Evolutionary conservation across 192 early-diverging fungal genomes (phyloP).

Genomic region (Mortierella antarctica): DNA sequence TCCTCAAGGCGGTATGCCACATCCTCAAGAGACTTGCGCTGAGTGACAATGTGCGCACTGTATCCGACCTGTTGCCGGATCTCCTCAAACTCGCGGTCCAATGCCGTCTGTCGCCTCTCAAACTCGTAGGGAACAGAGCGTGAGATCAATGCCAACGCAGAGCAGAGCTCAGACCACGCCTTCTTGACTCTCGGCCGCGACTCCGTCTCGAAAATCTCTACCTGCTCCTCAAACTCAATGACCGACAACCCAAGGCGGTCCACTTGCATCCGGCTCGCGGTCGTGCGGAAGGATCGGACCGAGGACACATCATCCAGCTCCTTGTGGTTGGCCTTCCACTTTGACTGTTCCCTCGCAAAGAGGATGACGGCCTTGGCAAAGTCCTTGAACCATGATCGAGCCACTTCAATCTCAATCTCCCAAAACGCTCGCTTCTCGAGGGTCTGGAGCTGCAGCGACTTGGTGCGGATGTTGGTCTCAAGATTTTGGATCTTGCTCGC

Average conservation of each 20-base stretch:
- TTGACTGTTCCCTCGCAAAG: constrained; percentile 36
- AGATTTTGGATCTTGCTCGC: constrained; percentile 26
- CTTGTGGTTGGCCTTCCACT: constrained; percentile 38
- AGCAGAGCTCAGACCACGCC: constrained; percentile 44
- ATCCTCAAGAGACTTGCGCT: constrained; percentile 36
- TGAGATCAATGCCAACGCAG: constrained; percentile 23
- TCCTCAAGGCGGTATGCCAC: constrained; percentile 28
- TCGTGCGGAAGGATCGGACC: constrained; percentile 33
- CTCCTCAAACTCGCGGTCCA: constrained; percentile 40
- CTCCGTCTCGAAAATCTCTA: constrained; percentile 47
- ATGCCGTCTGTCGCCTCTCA: constrained; percentile 23
- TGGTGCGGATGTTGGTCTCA: constrained; percentile 35
- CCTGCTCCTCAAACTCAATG: constrained; percentile 45
- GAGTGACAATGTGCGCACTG: constrained; percentile 41
- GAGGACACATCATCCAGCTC: constrained; percentile 35
- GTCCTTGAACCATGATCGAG: constrained; percentile 51
- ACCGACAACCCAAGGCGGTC: constrained; percentile 35
- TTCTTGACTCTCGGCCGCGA: constrained; percentile 35
- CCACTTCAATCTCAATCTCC: constrained; percentile 48
- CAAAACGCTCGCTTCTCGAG: constrained; percentile 36
- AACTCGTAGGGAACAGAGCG: constrained; percentile 41
- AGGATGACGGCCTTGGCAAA: constrained; percentile 50
- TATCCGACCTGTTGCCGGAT: constrained; percentile 38
- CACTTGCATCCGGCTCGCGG: constrained; percentile 35
- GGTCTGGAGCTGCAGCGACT: constrained; percentile 31